phyloP scores from a whole-genome alignment of 2,329 filamentous ascomycete species.

The Botrytis pseudocinerea region DNA sequence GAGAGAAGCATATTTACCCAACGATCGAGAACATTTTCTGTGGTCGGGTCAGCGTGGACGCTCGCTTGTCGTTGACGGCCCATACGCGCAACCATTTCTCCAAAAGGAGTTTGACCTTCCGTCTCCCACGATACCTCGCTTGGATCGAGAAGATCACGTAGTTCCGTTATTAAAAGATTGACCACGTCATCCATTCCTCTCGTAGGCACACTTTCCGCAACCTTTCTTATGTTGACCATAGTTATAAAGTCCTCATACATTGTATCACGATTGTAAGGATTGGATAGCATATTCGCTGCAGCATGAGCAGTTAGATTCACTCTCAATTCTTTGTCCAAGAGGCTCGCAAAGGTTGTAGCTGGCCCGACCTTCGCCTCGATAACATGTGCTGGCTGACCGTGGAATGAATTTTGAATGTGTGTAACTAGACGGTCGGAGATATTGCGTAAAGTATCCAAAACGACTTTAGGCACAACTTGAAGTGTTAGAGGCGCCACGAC shows the following conservation, averaged over 20 bases:
- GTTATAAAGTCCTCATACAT: slow-evolving; percentile 94
- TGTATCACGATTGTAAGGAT: slow-evolving; percentile 83
- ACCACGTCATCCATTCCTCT: slow-evolving; percentile 67
- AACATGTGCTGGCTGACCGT: slow-evolving; percentile 81
- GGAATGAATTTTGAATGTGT: slow-evolving; percentile 83
- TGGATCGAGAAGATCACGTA: slow-evolving; percentile 70
- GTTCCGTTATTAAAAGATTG: slow-evolving; percentile 62
- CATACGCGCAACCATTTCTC: slow-evolving; percentile 54
- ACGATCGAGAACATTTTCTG: slow-evolving; percentile 71
- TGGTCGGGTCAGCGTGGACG: slow-evolving; percentile 45
- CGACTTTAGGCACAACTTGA: slow-evolving; percentile 85
- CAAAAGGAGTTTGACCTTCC: slow-evolving; percentile 61
- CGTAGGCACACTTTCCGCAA: slow-evolving; percentile 63
- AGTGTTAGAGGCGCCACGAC: slow-evolving; percentile 87
- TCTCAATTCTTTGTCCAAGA: slow-evolving; percentile 82
- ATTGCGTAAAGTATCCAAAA: slow-evolving; percentile 81
- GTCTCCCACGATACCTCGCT: slow-evolving; percentile 62
- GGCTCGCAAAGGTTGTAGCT: slow-evolving; percentile 81
- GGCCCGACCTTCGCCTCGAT: slow-evolving; percentile 84
- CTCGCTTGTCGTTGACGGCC: slow-evolving; percentile 46
- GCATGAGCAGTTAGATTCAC: slow-evolving; percentile 95
- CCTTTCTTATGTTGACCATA: slow-evolving; percentile 61
- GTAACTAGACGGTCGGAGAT: slow-evolving; percentile 79
- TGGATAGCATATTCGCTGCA: slow-evolving; percentile 87
- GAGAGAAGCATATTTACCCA: slow-evolving; percentile 73